Percentiles rank a stretch among this genome's conserved stretches.
Evolutionary conservation across 169 alveolate genomes (phyloP).

Genomic region (Eimeria necatrix): DNA sequence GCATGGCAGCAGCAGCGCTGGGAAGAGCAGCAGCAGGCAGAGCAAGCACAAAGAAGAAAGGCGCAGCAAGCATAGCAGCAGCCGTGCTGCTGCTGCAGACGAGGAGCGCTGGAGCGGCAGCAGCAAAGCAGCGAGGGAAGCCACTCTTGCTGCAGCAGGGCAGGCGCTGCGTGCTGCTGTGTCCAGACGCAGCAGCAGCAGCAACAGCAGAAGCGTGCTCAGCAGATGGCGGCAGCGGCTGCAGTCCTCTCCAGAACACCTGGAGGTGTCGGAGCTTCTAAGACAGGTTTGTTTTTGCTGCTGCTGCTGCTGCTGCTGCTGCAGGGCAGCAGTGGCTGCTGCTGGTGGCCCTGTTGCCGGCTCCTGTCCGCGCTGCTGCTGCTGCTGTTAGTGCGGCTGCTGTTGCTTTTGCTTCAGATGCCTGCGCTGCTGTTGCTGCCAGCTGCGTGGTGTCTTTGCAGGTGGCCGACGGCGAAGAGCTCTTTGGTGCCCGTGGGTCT

Average conservation of each 20-base stretch:
- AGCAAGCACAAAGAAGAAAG: not conserved
- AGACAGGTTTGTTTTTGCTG: conserved; percentile 8
- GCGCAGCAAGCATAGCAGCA: conserved; percentile 8
- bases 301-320: conserved; percentile 24
- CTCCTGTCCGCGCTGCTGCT: conserved; percentile 24
- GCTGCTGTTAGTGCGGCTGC: conserved; percentile 26
- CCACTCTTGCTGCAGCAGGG: conserved; percentile 50
- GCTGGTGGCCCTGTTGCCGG: not conserved
- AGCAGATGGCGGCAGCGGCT: conserved; percentile 46
- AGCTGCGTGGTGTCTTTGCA: not conserved
- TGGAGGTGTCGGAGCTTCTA: conserved; percentile 20
- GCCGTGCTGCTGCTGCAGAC: not conserved
- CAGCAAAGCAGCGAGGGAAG: conserved; percentile 55
- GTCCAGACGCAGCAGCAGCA: conserved; percentile 23
- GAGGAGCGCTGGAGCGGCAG: conserved; percentile 1
- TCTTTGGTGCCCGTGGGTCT: not conserved
- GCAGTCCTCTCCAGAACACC: conserved; percentile 53
- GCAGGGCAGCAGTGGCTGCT: not conserved
- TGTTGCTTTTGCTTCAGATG: not conserved
- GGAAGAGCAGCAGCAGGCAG: conserved; percentile 2
- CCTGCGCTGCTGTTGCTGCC: not conserved
- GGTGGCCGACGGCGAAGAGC: conserved; percentile 38
- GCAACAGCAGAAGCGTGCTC: conserved; percentile 18
- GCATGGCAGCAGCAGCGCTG: not conserved
- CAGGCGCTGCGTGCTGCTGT: conserved; percentile 55